Evolutionary conservation across 1,284 basidiomycete genomes (phyloP), one percentile per base, ranked within the genome.

Genomic region (Ganoderma resinaceum): DNA sequence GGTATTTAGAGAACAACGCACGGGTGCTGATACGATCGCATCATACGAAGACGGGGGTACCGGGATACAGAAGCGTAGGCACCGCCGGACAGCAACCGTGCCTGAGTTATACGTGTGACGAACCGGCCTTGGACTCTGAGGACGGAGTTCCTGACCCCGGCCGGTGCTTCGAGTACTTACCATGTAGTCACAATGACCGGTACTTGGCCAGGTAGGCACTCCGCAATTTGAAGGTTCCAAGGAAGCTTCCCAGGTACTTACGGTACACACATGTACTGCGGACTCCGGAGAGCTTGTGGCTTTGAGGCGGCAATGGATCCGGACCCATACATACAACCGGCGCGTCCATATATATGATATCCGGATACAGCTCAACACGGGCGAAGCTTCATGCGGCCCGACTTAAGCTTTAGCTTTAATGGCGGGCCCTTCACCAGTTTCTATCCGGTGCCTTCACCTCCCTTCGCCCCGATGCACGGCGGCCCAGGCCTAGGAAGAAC

Each of bases 231-330:
- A 23, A 49, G 23, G 46, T 49, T 26, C 23, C 11, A 5, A 26
- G 46, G 46, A 49, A 49, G 46, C 46, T 49, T 49, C 46, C 46
- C 23, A 49, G 46, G 23, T 49, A n/a, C n/a, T n/a, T n/a, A 49
- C 52, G 29, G 16, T 31, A 23, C 52, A 55, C 29, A 29, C 29
- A 18, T 33, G 46, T 26, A 49, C 23, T 49, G 46, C 23, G 46
- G 23, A 20, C 40, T 4, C 37, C 37, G 37, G 14, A 11, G 23
- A 49, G 23, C 23, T 26, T 49, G 46, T 4, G 11, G 23, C 9
- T 14, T 26, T 26, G 55, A n/a, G 33, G 33, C 55, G 33, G 55
- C 55, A 37, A 35, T 23, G 33, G 33, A 58, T 35, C 55, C 33
- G 55, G 31, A 23, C 5, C 31, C 53, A 57, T 57, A 53, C 52